These are phyloP conservation scores for Ascoidea tarda DNA, from an alignment of 805 yeast species.

Conservation along the genomic window DNA sequence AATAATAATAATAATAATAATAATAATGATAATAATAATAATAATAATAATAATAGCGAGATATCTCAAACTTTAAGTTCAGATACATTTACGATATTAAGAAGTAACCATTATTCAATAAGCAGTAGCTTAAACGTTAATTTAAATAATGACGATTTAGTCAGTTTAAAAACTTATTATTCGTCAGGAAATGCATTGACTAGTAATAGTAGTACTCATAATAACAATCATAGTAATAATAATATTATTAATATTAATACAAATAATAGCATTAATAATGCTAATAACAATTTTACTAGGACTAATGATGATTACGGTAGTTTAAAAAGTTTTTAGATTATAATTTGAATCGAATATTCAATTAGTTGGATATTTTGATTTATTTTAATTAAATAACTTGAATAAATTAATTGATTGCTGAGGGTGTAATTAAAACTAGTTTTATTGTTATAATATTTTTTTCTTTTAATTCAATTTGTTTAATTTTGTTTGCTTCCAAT, in stretches of 20 bases:
- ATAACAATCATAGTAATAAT: not conserved
- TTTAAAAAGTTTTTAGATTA: slow-evolving; percentile 5
- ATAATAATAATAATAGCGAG: not conserved
- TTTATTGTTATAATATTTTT: too few species aligned
- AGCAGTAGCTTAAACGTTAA: not conserved
- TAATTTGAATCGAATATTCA: too few species aligned
- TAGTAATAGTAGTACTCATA: not conserved
- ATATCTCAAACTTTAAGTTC: not conserved
- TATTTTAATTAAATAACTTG: too few species aligned
- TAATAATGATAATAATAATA: not conserved
- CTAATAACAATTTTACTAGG: not conserved
- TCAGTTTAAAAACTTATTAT: not conserved
- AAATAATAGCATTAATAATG: not conserved
- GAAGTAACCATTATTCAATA: not conserved
- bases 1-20: not conserved
- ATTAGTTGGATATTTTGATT: too few species aligned
- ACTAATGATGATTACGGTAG: slow-evolving; percentile 7
- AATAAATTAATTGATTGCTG: too few species aligned
- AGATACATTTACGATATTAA: not conserved
- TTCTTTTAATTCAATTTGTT: too few species aligned
- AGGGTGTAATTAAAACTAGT: too few species aligned
- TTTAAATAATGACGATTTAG: not conserved
- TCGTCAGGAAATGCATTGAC: not conserved
- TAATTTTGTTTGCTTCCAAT: too few species aligned
- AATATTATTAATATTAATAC: not conserved